Percentiles rank a stretch among this genome's conserved stretches.
These are phyloP conservation scores for Neofusicoccum laricinum DNA, from an alignment of 2,329 filamentous ascomycete genomes.

Conservation along the genomic window DNA sequence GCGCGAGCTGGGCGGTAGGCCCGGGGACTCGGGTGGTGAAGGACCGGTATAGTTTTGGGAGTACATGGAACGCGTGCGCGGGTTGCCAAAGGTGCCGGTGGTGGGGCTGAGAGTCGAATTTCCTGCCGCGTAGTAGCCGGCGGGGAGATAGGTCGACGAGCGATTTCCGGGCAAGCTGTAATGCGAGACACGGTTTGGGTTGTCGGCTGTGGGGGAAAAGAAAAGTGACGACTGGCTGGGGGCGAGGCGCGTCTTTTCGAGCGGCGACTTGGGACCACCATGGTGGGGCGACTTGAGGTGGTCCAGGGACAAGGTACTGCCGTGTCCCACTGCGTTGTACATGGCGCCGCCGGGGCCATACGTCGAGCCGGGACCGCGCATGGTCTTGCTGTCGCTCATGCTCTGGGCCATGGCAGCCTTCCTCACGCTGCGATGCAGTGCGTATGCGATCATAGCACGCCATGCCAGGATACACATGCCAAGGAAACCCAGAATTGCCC, in stretches of 20 bases:
- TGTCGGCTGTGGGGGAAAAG: conserved; percentile 82
- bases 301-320: conserved; percentile 57
- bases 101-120: conserved; percentile 21
- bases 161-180: conserved; percentile 44
- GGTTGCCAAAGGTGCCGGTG: background rate
- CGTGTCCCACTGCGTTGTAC: conserved; percentile 27
- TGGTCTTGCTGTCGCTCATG: conserved; percentile 65
- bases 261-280: conserved; percentile 28
- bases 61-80: conserved; percentile 9
- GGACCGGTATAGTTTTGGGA: background rate
- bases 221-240: conserved; percentile 62
- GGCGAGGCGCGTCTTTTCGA: conserved; percentile 24
- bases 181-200: conserved; percentile 17
- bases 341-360: conserved; percentile 32
- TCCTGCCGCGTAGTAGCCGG: conserved; percentile 83
- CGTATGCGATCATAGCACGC: conserved; percentile 84
- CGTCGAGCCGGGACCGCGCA: conserved; percentile 37
- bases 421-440: conserved; percentile 86
- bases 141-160: conserved; percentile 77
- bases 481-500: conserved; percentile 80
- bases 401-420: conserved; percentile 77
- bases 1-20: conserved; percentile 9
- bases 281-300: conserved; percentile 39
- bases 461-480: conserved; percentile 79
- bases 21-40: conserved; percentile 11